Evolutionary conservation across 108 stramenopile genomes (phyloP), one percentile per base, ranked within the genome.

Genomic region (Conticribra weissflogii): DNA sequence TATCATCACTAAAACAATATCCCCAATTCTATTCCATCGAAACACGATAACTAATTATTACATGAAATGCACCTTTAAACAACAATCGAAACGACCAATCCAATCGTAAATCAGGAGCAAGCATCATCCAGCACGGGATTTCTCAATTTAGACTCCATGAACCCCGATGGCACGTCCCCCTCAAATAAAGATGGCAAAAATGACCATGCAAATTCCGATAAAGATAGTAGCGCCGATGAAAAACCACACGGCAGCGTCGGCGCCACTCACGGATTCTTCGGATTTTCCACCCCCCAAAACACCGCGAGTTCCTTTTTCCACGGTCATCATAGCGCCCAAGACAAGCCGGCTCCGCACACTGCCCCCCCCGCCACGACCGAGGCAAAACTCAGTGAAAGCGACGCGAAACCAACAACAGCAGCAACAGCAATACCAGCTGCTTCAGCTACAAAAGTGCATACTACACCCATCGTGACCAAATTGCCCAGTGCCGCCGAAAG

Each of bases 61-160:
- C 50, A 51, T 22, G 18, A 51, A n/a, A 21, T n/a, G 18, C 50
- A 16, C 21, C 21, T 51, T 12, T 16, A 5, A n/a, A 4, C 19
- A n/a, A 51, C 7, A 19, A 58, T 5, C 7, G 29, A 17, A 18
- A 33, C 21, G 27, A 3, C 29, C n/a, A 22, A 3, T 36, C 8
- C 15, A 19, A 34, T 60, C 23, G 19, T n/a, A 29, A 1, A n/a
- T 62, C 75, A 76, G 75, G 75, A 76, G 33, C 75, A 76, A 68
- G 75, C 75, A 25, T 59, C 73, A 17, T 22, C 54, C 15, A 50
- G 59, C 22, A 66, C 61, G 15, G 60, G 68, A 15, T 62, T 86
- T 30, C 83, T 92, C 72, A 89, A 86, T 69, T 71, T 92, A 54
- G 91, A 92, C 64, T 70, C 83, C 58, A 80, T 92, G 79, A 72